Percentiles rank a stretch among this genome's conserved stretches.
phyloP scores from a whole-genome alignment of 1,284 basidiomycete species.

The Salmacisia buchloeana region DNA sequence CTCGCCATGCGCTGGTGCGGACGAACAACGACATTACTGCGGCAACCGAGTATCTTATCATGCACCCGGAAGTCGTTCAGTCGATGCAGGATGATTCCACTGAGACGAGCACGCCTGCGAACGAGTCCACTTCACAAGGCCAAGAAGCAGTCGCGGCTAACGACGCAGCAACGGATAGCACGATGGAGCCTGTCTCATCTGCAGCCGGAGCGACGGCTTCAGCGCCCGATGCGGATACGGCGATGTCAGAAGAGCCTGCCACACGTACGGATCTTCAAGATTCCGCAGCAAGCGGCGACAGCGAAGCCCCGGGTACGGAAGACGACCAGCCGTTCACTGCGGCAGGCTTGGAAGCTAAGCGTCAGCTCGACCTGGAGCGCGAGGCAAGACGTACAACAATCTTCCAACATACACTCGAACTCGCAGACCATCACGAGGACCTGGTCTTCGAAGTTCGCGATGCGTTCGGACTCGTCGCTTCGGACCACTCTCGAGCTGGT shows the following conservation, averaged over 20 bases:
- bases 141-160: constrained; percentile 9
- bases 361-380: constrained; percentile 61
- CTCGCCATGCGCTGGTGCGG: constrained; percentile 73
- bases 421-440: constrained; percentile 80
- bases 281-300: constrained; percentile 11
- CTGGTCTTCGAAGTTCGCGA: constrained; percentile 75
- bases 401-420: constrained; percentile 54
- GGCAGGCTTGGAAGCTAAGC: background rate
- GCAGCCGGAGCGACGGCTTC: constrained; percentile 31
- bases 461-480: constrained; percentile 33
- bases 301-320: constrained; percentile 18
- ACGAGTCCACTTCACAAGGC: background rate
- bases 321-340: constrained; percentile 12
- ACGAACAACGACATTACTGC: constrained; percentile 82
- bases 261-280: constrained; percentile 16
- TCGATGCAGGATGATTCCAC: constrained; percentile 14
- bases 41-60: constrained; percentile 81
- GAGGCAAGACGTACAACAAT: constrained; percentile 55
- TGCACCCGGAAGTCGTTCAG: constrained; percentile 45
- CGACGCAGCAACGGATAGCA: constrained; percentile 34
- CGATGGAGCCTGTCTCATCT: constrained; percentile 55
- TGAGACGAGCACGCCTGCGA: background rate
- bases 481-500: constrained; percentile 1
- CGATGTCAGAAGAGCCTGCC: background rate
- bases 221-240: constrained; percentile 5